Base-by-base conservation (phyloP, 2,329 filamentous ascomycete genomes). In the Capronia epimyces region DNA sequence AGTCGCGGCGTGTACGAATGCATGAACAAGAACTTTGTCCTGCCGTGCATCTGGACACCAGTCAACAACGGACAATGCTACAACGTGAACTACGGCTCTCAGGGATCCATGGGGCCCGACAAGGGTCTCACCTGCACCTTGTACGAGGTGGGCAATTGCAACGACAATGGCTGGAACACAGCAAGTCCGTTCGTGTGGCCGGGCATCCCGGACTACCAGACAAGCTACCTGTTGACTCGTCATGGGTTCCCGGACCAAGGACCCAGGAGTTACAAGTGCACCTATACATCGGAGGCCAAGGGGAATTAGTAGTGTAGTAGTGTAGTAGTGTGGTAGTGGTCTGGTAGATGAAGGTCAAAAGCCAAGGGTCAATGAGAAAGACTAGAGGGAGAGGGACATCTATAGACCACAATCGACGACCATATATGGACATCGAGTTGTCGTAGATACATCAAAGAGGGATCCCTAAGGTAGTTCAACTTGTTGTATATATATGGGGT, bases 41-140 rank as follows among this genome's bases (percentile, higher is more conserved):
- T 32, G n/a, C 54, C 54, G 10, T 56, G 54, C 48, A 41, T 32
- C 29, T 53, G 40, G 32, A 56, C 54, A 4, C 43, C 43, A 7
- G 20, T 56, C 5, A 40, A 31, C 13, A 31, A 48, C 7, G 50
- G 42, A 5, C 43, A 51, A 16, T 56, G 54, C 27, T 53, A 53
- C 24, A 53, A 56, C 18, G 50, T 43, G 22, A 27, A 36, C 5
- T 56, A 56, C 18, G 46, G 41, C 12, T 3, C 4, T 13, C 8
- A 34, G 2, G 54, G 54, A 18, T 56, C 50, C n/a, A 53, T 56
- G 50, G 50, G 46, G 8, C 54, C 54, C 8, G 54, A 56, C 34
- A 50, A 53, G 24, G 54, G 50, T 15, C 31, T 56, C 12, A 43
- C 27, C 12, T 56, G 54, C 31, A 49, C 46, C 5, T 24, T 56